Conservation (phyloP, 306 rosid species). For the Potentilla sterilis region DNA sequence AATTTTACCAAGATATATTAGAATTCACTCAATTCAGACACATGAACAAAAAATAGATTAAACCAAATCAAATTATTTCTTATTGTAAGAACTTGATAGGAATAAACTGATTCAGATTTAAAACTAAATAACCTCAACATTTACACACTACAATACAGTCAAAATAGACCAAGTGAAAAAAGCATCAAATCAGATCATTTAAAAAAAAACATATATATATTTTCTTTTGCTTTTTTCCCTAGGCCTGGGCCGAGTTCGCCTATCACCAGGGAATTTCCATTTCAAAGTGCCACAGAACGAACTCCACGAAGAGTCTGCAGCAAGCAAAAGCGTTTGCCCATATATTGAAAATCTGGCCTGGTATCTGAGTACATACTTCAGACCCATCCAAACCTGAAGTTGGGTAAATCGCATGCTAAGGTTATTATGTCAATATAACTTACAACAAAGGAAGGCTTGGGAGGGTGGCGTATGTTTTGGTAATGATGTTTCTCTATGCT, state of each 20-base stretch:
- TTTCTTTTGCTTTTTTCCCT: too few species aligned
- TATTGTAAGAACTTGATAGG: too few species aligned
- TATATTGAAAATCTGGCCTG: not conserved
- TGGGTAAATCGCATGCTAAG: not conserved
- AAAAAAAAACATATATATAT: too few species aligned
- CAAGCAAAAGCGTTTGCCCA: not conserved
- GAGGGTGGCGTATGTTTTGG: not conserved
- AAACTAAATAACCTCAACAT: too few species aligned
- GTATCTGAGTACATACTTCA: not conserved
- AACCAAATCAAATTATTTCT: too few species aligned
- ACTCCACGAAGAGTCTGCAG: not conserved
- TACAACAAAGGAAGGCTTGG: not conserved
- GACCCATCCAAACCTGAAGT: not conserved
- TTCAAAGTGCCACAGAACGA: not conserved
- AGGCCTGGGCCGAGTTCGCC: too few species aligned
- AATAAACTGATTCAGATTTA: too few species aligned
- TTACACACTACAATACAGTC: too few species aligned
- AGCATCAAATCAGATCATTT: too few species aligned
- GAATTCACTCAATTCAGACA: not conserved
- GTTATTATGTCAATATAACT: not conserved
- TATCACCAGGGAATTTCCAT: not conserved
- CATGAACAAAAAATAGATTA: not conserved
- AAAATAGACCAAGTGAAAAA: too few species aligned
- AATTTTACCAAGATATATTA: not conserved
- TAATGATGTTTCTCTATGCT: not conserved